Evolutionary conservation across 2,329 filamentous ascomycete genomes (phyloP), one percentile per base, ranked within the genome.

Genomic region (Epichloe scottii): DNA sequence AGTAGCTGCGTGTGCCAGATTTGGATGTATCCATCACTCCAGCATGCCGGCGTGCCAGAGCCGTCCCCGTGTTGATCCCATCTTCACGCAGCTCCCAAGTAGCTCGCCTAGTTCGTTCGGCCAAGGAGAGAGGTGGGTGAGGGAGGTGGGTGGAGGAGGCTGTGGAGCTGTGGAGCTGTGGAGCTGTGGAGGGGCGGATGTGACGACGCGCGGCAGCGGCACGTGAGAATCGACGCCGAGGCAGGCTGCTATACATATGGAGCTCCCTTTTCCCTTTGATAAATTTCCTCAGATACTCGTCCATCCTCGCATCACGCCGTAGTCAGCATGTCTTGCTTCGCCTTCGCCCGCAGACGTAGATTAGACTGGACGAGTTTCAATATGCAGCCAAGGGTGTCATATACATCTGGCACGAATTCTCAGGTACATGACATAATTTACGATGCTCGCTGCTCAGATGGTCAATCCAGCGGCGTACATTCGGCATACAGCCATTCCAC

Each of bases 141-240:
- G n/a, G n/a, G n/a, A n/a, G n/a, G n/a, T n/a, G n/a, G n/a, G n/a
- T n/a, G n/a, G n/a, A n/a, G n/a, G n/a, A n/a, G n/a, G n/a, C n/a
- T n/a, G n/a, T n/a, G n/a, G n/a, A n/a, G n/a, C n/a, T n/a, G n/a
- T n/a, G n/a, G n/a, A n/a, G n/a, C n/a, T n/a, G n/a, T n/a, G n/a
- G n/a, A n/a, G 45, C 23, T 43, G 45, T 33, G 44, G 14, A 21
- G 21, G n/a, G n/a, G n/a, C n/a, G 26, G 41, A 52, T 49, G 42
- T 49, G 46, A 44, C 45, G 46, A 52, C 26, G 23, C 46, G 37
- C 46, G 37, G 40, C 46, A 39, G 46, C 34, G 46, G 41, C 51
- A 52, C 47, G 51, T 52, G 51, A 52, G 51, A 46, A 39, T 51
- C 33, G 19, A 52, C 46, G 17, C 46, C 40, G 50, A 52, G 30